Percentiles rank a stretch among this genome's conserved stretches.
phyloP scores from a whole-genome alignment of 108 stramenopile species.

The Chaetoceros muelleri region DNA sequence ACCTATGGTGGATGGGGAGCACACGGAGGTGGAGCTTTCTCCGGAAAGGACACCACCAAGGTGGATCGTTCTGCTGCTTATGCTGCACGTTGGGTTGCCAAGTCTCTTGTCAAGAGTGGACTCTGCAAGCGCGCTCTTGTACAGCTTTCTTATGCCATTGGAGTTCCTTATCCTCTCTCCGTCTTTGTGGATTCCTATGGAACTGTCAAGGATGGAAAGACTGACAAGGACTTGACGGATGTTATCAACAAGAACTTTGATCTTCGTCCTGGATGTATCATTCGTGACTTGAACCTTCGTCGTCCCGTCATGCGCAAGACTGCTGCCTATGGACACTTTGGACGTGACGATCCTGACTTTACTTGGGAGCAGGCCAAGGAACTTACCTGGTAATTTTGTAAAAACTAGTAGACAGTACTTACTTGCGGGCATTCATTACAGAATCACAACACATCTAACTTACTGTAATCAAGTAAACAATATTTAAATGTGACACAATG shows the following conservation, averaged over 20 bases:
- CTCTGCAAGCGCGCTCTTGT: conserved; percentile 85
- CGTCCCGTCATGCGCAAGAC: conserved; percentile 94
- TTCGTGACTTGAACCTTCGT: conserved; percentile 88
- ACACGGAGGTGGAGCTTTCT: conserved; percentile 94
- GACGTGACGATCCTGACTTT: conserved; percentile 93
- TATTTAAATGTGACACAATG: too few relatives aligned
- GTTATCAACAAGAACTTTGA: conserved; percentile 95
- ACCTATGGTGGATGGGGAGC: conserved; percentile 98
- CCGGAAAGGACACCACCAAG: conserved; percentile 95
- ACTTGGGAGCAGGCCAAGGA: conserved; percentile 93
- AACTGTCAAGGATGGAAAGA: conserved; percentile 88
- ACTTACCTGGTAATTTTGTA: conserved; percentile 49
- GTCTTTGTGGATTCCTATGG: conserved; percentile 91
- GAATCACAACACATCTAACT: too few relatives aligned
- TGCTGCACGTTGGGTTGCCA: conserved; percentile 95
- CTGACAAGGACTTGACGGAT: conserved; percentile 83
- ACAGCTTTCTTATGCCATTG: conserved; percentile 95
- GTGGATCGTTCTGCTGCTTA: conserved; percentile 93
- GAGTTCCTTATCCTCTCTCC: conserved; percentile 82
- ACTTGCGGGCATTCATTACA: too few relatives aligned
- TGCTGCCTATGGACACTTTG: conserved; percentile 97
- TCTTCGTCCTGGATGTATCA: conserved; percentile 90
- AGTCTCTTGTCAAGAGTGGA: conserved; percentile 85
- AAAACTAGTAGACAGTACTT: too few relatives aligned
- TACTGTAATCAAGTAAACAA: too few relatives aligned